phyloP scores from a whole-genome alignment of 768 basidiomycete genomes.

The Xerocomus potaroensis region DNA sequence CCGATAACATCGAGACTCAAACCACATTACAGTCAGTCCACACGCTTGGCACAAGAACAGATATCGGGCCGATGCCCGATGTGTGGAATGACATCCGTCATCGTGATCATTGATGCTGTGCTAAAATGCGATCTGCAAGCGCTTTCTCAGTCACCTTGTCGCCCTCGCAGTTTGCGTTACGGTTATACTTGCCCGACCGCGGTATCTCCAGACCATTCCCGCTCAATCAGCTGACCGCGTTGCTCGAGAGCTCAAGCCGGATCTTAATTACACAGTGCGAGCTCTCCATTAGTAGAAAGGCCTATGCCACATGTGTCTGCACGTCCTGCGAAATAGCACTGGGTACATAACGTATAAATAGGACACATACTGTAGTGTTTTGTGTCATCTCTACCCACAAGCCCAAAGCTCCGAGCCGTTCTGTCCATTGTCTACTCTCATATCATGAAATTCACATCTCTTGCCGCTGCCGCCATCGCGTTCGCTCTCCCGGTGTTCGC shows the following conservation, averaged over 20 bases:
- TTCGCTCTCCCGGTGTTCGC: constrained; percentile 17
- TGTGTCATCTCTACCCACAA: not conserved
- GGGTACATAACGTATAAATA: constrained; percentile 13
- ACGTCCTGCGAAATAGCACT: not conserved
- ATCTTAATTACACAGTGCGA: not conserved
- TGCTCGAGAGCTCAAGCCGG: not conserved
- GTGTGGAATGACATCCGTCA: too few species aligned
- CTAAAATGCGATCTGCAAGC: too few species aligned
- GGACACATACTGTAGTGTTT: not conserved
- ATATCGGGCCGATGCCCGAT: too few species aligned
- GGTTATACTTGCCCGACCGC: constrained; percentile 1
- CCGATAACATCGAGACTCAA: too few species aligned
- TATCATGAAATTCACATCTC: constrained; percentile 27
- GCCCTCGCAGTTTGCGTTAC: too few species aligned
- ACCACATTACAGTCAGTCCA: too few species aligned
- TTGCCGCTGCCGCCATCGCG: constrained; percentile 6
- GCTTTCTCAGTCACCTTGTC: too few species aligned
- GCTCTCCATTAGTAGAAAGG: not conserved
- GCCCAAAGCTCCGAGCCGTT: not conserved
- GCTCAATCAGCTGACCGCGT: constrained; percentile 8
- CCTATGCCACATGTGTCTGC: not conserved
- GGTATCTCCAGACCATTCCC: not conserved
- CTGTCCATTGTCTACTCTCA: not conserved
- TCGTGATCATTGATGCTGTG: too few species aligned
- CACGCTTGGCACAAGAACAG: too few species aligned